These are phyloP conservation scores for Pneumocystis carinii DNA, from an alignment of 1,139 yeast species.

Conservation along the genomic window DNA sequence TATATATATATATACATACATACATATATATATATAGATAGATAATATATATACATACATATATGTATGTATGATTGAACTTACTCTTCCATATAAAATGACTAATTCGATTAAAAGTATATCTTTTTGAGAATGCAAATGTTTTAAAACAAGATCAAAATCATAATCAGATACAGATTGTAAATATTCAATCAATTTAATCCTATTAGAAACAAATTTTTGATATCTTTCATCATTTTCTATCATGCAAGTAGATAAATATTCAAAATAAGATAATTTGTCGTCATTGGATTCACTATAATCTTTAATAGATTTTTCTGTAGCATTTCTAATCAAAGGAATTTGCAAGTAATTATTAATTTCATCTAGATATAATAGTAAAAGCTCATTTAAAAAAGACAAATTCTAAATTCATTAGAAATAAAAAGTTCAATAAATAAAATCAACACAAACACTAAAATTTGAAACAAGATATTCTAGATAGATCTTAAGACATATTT, in stretches of 20 bases:
- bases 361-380: conserved; percentile 24
- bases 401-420: conserved; percentile 2
- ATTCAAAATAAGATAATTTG: conserved; percentile 24
- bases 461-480: conserved; percentile 24
- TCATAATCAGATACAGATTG: conserved; percentile 19
- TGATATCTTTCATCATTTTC: conserved; percentile 2
- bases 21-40: too few relatives aligned
- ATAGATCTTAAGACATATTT: conserved; percentile 23
- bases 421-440: neutral
- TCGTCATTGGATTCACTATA: conserved; percentile 25
- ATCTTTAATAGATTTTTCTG: conserved; percentile 17
- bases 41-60: too few relatives aligned
- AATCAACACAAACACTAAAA: conserved; percentile 21
- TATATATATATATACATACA: neutral
- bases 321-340: conserved; percentile 14
- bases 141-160: conserved; percentile 16
- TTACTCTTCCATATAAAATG: conserved; percentile 20
- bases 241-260: conserved; percentile 15
- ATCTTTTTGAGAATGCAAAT: conserved; percentile 21
- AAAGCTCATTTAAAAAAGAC: conserved; percentile 23
- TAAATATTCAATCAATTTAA: conserved; percentile 20
- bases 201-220: conserved; percentile 17
- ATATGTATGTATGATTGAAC: too few relatives aligned
- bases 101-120: conserved; percentile 24
- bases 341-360: conserved; percentile 19